Evolutionary conservation across 768 basidiomycete species (phyloP).

Genomic region (Ephemerocybe angulata): DNA sequence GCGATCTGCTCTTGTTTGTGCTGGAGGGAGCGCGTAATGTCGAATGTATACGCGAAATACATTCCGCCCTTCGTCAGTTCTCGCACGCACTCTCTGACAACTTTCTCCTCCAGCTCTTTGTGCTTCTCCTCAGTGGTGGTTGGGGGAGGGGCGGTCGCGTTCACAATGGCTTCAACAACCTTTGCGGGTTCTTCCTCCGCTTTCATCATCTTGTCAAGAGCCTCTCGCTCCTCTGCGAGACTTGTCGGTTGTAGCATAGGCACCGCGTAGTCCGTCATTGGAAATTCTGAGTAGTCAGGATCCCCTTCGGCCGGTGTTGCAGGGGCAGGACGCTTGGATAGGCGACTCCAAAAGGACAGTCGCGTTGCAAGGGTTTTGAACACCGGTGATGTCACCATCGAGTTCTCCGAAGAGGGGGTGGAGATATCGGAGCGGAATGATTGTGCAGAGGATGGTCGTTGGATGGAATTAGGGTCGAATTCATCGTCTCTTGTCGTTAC

Average conservation of each 20-base stretch:
- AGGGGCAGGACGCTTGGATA: slow-evolving; percentile 43
- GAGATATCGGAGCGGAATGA: slow-evolving; percentile 53
- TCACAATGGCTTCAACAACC: slow-evolving; percentile 55
- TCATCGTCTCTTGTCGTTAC: slow-evolving; percentile 16
- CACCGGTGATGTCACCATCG: slow-evolving; percentile 45
- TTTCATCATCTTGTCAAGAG: slow-evolving; percentile 43
- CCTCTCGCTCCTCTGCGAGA: slow-evolving; percentile 30
- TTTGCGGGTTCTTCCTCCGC: slow-evolving; percentile 46
- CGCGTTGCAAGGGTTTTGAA: slow-evolving; percentile 61
- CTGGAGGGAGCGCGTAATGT: slow-evolving; percentile 79
- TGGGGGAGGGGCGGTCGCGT: slow-evolving; percentile 61
- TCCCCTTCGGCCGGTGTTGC: neutral
- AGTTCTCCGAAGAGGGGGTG: slow-evolving; percentile 48
- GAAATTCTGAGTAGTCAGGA: neutral
- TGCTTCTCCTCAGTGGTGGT: slow-evolving; percentile 61
- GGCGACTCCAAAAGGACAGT: slow-evolving; percentile 71
- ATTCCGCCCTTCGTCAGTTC: slow-evolving; percentile 83
- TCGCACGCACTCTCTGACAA: slow-evolving; percentile 71
- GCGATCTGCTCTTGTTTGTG: slow-evolving; percentile 68
- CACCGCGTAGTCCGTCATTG: slow-evolving; percentile 3
- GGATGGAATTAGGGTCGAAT: slow-evolving; percentile 15
- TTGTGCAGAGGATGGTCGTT: slow-evolving; percentile 36
- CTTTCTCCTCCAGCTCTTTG: slow-evolving; percentile 77
- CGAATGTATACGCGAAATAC: slow-evolving; percentile 87
- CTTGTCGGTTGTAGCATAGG: slow-evolving; percentile 4